phyloP scores from a whole-genome alignment of 73 alveolate genomes.

The Effrenium voratum region DNA sequence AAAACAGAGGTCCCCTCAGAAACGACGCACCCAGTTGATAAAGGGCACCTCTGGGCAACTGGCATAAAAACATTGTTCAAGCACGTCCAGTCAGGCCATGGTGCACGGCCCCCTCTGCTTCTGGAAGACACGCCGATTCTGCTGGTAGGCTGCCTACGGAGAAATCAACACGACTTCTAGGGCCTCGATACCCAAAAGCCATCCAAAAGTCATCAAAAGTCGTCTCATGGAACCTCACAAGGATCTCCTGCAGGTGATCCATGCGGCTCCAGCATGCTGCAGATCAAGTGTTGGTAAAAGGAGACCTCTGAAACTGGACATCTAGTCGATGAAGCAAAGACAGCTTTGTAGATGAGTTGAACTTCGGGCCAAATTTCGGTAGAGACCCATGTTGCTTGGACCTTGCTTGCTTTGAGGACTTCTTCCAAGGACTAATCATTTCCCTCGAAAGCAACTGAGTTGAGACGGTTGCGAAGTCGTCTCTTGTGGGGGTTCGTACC shows the following conservation, averaged over 20 bases:
- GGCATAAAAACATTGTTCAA: not conserved
- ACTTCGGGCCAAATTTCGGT: too few relatives aligned
- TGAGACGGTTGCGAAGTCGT: too few relatives aligned
- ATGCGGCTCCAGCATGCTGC: not conserved
- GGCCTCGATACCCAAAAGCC: not conserved
- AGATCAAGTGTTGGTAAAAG: not conserved
- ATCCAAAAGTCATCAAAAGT: not conserved
- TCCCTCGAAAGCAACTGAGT: too few relatives aligned
- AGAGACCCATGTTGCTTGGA: too few relatives aligned
- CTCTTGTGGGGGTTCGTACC: too few relatives aligned
- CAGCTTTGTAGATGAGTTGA: too few relatives aligned
- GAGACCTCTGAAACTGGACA: not conserved
- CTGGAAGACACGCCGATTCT: slow-evolving; percentile 75
- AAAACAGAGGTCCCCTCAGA: not conserved
- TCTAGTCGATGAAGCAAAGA: not conserved
- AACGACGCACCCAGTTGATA: not conserved
- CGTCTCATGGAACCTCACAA: not conserved
- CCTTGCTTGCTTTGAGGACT: too few relatives aligned
- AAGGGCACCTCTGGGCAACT: not conserved
- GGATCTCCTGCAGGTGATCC: not conserved
- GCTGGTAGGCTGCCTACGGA: slow-evolving; percentile 67
- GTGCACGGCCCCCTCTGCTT: slow-evolving; percentile 77
- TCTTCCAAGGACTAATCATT: too few relatives aligned
- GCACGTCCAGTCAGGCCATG: not conserved
- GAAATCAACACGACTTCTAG: not conserved